phyloP scores from a whole-genome alignment of 2,329 filamentous ascomycete species.

The Colletotrichum liriopes region DNA sequence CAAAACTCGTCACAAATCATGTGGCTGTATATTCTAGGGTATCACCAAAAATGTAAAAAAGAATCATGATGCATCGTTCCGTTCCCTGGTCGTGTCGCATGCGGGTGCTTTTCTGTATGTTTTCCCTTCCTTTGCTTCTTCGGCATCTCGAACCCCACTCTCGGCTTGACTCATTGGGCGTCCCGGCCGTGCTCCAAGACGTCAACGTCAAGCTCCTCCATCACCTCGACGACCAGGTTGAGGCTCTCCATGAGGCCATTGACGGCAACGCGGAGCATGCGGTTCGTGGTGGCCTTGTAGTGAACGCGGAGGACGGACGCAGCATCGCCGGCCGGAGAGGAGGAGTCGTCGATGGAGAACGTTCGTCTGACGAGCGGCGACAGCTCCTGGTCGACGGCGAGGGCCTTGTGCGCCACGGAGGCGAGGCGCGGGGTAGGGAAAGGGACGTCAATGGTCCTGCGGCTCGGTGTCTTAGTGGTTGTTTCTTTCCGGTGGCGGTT shows the following conservation, averaged over 20 bases:
- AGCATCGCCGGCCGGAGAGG: conserved; percentile 45
- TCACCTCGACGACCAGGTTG: conserved; percentile 86
- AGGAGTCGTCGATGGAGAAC: conserved; percentile 68
- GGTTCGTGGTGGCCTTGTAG: conserved; percentile 92
- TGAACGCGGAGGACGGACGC: conserved; percentile 75
- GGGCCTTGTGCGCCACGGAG: conserved; percentile 79
- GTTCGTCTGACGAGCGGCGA: conserved; percentile 85
- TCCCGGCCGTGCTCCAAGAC: conserved; percentile 66
- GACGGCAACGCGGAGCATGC: conserved; percentile 95
- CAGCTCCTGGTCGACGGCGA: conserved; percentile 90
- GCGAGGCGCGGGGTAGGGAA: conserved; percentile 87
- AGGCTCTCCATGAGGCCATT: conserved; percentile 97
- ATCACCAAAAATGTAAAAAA: conserved; percentile 35
- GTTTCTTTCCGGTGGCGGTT: not conserved
- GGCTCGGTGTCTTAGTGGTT: conserved; percentile 59
- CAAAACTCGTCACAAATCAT: conserved; percentile 24
- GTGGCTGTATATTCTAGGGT: conserved; percentile 39
- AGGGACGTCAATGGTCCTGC: conserved; percentile 77
- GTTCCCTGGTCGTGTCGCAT: conserved; percentile 16
- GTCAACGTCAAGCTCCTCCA: conserved; percentile 91
- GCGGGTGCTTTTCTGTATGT: not conserved
- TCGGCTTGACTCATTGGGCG: not conserved
- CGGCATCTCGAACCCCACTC: not conserved
- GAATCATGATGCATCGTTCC: conserved; percentile 33
- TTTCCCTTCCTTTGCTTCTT: not conserved